Evolutionary conservation across 2,329 filamentous ascomycete species (phyloP).

Genomic region (Sordariomycetes sp.): DNA sequence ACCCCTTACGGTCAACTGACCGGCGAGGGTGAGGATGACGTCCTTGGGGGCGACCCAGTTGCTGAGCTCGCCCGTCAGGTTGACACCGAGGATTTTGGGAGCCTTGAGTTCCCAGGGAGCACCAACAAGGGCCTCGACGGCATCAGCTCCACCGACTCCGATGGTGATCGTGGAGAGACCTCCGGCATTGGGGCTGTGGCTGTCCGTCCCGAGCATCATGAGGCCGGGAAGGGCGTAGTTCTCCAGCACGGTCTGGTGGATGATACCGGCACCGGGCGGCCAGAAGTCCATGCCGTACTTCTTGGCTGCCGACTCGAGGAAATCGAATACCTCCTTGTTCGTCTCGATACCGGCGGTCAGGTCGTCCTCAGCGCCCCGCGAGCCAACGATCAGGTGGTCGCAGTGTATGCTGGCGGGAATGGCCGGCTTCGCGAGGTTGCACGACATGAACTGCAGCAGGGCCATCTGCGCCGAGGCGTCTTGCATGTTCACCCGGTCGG

Average conservation of each 20-base stretch:
- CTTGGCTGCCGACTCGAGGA: conserved; percentile 83
- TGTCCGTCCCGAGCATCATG: conserved; percentile 98
- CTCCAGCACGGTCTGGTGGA: conserved; percentile 95
- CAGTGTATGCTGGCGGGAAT: conserved; percentile 97
- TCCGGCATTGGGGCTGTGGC: conserved; percentile 95
- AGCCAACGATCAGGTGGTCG: conserved; percentile 96
- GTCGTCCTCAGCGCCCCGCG: conserved; percentile 80
- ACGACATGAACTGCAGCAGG: conserved; percentile 96
- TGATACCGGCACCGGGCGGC: conserved; percentile 88
- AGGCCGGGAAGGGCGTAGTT: conserved; percentile 95
- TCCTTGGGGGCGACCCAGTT: conserved; percentile 96
- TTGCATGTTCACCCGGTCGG: conserved; percentile 97
- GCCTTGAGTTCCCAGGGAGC: conserved; percentile 97
- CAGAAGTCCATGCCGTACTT: conserved; percentile 94
- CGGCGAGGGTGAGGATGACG: conserved; percentile 82
- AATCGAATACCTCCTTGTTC: conserved; percentile 97
- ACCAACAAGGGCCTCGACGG: conserved; percentile 91
- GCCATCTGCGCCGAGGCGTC: conserved; percentile 99
- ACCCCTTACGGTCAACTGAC: conserved; percentile 81
- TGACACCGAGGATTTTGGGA: conserved; percentile 78
- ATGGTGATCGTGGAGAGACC: conserved; percentile 90
- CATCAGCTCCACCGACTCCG: conserved; percentile 93
- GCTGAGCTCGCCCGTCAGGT: conserved; percentile 70
- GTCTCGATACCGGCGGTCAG: conserved; percentile 74
- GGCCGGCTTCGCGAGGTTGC: conserved; percentile 76